These are phyloP conservation scores for Blastomyces percursus DNA, from an alignment of 2,329 filamentous ascomycete genomes.

Conservation along the genomic window DNA sequence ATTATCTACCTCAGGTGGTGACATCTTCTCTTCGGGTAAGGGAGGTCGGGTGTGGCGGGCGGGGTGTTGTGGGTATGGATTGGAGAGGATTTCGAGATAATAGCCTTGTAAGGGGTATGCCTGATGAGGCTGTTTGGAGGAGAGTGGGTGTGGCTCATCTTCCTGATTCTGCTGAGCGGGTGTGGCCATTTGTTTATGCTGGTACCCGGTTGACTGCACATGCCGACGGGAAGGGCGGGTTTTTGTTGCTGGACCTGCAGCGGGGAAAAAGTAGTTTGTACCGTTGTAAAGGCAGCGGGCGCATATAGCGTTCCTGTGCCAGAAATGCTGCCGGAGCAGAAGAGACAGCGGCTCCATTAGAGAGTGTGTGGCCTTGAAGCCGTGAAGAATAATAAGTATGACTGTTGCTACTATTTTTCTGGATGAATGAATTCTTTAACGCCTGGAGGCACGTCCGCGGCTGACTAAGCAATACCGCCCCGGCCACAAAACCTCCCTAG, in stretches of 20 bases:
- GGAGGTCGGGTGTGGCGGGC: background rate
- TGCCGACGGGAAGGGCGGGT: background rate
- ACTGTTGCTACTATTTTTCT: background rate
- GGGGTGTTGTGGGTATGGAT: constrained; percentile 15
- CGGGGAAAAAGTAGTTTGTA: background rate
- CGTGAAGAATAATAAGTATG: background rate
- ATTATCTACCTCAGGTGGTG: constrained; percentile 5
- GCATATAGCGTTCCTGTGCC: constrained; percentile 4
- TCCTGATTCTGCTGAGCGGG: background rate
- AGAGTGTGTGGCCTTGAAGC: background rate
- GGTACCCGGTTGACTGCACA: background rate
- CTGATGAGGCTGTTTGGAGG: constrained; percentile 17
- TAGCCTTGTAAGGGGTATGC: constrained; percentile 35
- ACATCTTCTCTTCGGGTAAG: background rate
- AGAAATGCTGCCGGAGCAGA: background rate
- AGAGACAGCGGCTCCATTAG: constrained; percentile 10
- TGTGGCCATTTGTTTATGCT: background rate
- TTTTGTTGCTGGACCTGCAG: background rate
- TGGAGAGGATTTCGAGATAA: constrained; percentile 33
- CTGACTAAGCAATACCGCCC: too few relatives aligned
- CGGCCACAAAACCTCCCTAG: too few relatives aligned
- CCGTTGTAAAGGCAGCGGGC: constrained; percentile 5
- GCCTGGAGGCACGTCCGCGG: too few relatives aligned
- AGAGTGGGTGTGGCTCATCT: background rate
- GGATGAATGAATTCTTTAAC: too few relatives aligned